A percentile compares a stretch with the other conserved stretches of the same genome.
Evolutionary conservation across 1,284 basidiomycete genomes (phyloP).

Genomic region (Heterobasidion annosum): DNA sequence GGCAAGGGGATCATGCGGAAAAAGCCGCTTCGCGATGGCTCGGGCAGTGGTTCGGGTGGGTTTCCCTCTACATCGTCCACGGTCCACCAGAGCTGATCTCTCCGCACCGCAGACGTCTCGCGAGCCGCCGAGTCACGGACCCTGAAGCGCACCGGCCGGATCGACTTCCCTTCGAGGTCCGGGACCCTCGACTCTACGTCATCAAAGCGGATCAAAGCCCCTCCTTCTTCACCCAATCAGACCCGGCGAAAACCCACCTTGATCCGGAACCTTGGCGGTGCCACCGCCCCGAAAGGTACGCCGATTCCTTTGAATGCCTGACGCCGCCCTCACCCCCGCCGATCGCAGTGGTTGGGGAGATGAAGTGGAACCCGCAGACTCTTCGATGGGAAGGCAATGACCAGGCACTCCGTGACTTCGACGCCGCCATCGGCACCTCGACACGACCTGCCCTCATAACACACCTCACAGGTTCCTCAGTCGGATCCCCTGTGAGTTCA

Average conservation of each 20-base stretch:
- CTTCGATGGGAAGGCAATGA: slow-evolving; percentile 98
- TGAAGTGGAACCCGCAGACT: slow-evolving; percentile 90
- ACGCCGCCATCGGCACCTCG: slow-evolving; percentile 65
- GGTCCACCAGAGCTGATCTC: slow-evolving; percentile 2
- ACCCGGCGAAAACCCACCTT: slow-evolving; percentile 71
- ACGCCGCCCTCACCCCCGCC: slow-evolving; percentile 6
- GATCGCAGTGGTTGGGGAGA: slow-evolving; percentile 76
- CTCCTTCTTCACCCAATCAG: slow-evolving; percentile 32
- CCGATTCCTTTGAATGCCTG: slow-evolving; percentile 3
- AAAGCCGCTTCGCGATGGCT: slow-evolving; percentile 27
- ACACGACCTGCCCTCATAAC: slow-evolving; percentile 93
- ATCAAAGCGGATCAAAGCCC: slow-evolving; percentile 46
- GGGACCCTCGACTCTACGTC: slow-evolving; percentile 20
- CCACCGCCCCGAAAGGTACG: slow-evolving; percentile 70
- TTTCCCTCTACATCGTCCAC: slow-evolving; percentile 4
- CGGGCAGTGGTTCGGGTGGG: slow-evolving; percentile 33
- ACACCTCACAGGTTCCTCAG: slow-evolving; percentile 74
- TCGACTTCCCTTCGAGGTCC: slow-evolving; percentile 21
- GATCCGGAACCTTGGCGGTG: slow-evolving; percentile 77
- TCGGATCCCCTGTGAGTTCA: slow-evolving; percentile 73
- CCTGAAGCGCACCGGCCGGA: slow-evolving; percentile 31
- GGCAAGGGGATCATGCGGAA: slow-evolving; percentile 48
- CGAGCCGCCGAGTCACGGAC: slow-evolving; percentile 9
- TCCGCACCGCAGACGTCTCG: neutral
- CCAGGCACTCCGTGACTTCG: slow-evolving; percentile 82